Base-by-base conservation (phyloP, 768 basidiomycete species). In the Heimioporus sp. region DNA sequence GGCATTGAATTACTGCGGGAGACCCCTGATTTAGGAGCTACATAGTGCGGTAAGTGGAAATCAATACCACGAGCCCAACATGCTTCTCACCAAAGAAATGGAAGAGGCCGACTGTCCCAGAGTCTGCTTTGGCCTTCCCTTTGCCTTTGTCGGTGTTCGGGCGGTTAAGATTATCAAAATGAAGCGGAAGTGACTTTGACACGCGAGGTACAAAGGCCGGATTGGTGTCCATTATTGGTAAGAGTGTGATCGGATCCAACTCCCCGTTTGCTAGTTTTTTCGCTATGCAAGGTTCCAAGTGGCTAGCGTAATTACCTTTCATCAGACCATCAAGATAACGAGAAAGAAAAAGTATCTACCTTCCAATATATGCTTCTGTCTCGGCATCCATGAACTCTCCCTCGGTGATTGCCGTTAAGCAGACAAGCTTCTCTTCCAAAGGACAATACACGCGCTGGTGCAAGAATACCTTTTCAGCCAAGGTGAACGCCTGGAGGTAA, bases 391-490 rank as follows among this genome's bases (percentile, higher is more conserved):
- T 85, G 7, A 70, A 62, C 20, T 71, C 75, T n/a, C 63, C 77
- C 31, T 72, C 76, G 0, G 88, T 76, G 9, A 79, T 63, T 2
- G 83, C 80, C 21, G 78, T 83, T 52, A 98, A 68, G 64, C 89
- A 80, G 1, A 92, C 86, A 13, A 98, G 72, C 50, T 68, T 74
- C 66, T 85, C 75, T 32, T 72, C 56, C 19, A 72, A 55, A 0
- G 96, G 93, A 69, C 91, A 87, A 67, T 89, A 99, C 37, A 98
- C 93, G 49, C 93, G 77, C 63, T 98, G 97, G 68, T 98, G 86
- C 46, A 90, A 73, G 65, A 98, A 99, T 47, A 92, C 95, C 58
- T 86, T 86, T 67, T 98, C 94, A 6, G 97, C 94, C 48, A 89
- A 72, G 52, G 74, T 72, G 71, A 93, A 98, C 13, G 81, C 77